A percentile compares a stretch with the other conserved stretches of the same genome.
phyloP scores from a whole-genome alignment of 768 basidiomycete genomes.

The Pleurotus djamor region DNA sequence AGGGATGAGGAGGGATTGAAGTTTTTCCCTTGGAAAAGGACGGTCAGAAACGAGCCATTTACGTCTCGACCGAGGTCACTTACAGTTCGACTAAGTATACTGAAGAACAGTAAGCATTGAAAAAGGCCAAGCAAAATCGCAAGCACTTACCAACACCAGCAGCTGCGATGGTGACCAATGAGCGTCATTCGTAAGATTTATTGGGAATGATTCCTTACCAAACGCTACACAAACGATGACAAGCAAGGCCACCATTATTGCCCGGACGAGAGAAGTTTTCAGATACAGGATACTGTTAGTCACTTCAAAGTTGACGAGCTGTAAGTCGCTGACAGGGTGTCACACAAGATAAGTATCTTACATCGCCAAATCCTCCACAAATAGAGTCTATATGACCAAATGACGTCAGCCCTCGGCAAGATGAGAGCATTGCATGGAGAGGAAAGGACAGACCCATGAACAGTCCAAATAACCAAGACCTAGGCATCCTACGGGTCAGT shows the following conservation, averaged over 20 bases:
- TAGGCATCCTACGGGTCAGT: not conserved
- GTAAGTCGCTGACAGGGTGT: not conserved
- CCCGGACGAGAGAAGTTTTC: not conserved
- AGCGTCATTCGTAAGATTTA: too few relatives aligned
- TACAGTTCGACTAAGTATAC: not conserved
- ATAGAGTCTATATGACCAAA: not conserved
- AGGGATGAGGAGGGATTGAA: constrained; percentile 1
- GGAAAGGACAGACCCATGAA: not conserved
- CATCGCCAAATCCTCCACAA: constrained; percentile 4
- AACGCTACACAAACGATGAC: not conserved
- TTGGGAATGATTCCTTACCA: not conserved
- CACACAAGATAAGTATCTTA: not conserved
- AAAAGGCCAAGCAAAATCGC: not conserved
- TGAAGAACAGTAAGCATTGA: not conserved
- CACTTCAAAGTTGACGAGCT: not conserved
- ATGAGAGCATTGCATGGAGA: too few relatives aligned
- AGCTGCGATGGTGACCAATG: not conserved
- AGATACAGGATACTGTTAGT: not conserved
- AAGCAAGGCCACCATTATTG: not conserved
- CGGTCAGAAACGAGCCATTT: not conserved
- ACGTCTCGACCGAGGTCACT: not conserved
- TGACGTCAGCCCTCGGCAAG: not conserved
- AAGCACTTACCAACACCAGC: not conserved
- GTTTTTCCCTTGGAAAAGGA: not conserved
- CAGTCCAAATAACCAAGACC: constrained; percentile 5